Conservation (phyloP, 805 yeast genomes). For the Candida michaelii region DNA sequence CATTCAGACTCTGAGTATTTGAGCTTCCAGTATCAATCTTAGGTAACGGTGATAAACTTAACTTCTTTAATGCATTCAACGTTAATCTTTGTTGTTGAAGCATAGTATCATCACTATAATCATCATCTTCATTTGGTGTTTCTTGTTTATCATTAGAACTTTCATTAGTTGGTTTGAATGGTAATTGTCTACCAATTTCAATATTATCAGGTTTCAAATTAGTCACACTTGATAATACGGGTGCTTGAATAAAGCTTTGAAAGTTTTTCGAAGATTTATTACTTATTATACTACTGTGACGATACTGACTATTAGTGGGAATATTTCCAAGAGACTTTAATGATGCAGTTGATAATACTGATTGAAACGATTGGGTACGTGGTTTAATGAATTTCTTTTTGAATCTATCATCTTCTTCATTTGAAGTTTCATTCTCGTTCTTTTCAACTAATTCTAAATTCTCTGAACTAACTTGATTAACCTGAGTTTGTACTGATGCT, state of each 20-base stretch:
- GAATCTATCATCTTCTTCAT: conserved; percentile 19
- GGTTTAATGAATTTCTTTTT: conserved; percentile 38
- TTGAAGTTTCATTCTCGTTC: neutral
- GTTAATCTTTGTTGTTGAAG: conserved; percentile 44
- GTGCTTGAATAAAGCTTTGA: conserved; percentile 48
- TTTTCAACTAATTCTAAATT: neutral
- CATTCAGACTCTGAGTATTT: neutral
- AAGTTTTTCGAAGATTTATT: conserved; percentile 34
- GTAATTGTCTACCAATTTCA: conserved; percentile 43
- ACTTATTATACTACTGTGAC: conserved; percentile 18
- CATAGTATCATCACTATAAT: conserved; percentile 34
- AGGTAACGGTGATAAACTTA: conserved; percentile 43
- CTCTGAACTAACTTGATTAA: neutral
- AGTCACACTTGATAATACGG: conserved; percentile 39
- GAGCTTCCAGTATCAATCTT: conserved; percentile 20
- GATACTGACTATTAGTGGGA: conserved; percentile 9
- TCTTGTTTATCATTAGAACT: neutral
- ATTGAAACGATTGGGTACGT: conserved; percentile 44
- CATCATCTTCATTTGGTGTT: conserved; percentile 20
- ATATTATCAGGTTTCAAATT: conserved; percentile 32
- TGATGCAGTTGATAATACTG: conserved; percentile 45
- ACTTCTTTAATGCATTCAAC: conserved; percentile 42
- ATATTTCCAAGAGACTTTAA: conserved; percentile 32
- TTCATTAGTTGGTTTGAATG: conserved; percentile 24
- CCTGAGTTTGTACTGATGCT: too few species aligned